Conservation (phyloP, 1,139 yeast genomes). For the Hyphopichia burtonii region DNA sequence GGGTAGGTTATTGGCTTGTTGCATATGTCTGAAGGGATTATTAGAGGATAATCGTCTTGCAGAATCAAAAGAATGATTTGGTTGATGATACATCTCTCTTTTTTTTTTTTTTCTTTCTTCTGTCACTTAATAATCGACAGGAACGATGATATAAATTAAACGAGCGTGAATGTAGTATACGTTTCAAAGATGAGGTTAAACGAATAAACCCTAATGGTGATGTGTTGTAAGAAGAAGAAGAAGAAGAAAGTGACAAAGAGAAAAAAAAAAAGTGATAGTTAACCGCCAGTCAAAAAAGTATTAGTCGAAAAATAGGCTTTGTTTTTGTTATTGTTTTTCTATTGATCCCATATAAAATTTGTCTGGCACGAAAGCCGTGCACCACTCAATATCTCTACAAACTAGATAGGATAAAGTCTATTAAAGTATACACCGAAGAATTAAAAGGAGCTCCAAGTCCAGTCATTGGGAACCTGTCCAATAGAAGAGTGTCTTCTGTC, state of each 20-base stretch:
- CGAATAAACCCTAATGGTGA: background rate
- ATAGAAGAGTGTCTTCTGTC: constrained; percentile 8
- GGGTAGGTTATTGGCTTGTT: constrained; percentile 6
- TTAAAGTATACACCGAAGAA: too few species aligned
- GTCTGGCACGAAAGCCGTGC: too few species aligned
- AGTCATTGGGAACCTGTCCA: constrained; percentile 30
- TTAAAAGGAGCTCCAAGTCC: constrained; percentile 50
- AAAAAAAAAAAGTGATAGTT: too few species aligned
- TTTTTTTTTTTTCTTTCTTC: too few species aligned
- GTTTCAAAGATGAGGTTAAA: background rate
- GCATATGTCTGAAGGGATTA: constrained; percentile 52
- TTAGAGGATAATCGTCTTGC: constrained; percentile 55
- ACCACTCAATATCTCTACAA: too few species aligned
- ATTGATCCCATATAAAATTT: too few species aligned
- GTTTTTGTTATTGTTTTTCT: too few species aligned
- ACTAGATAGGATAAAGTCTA: too few species aligned
- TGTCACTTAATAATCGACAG: background rate
- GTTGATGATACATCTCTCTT: constrained; percentile 40
- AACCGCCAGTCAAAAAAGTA: too few species aligned
- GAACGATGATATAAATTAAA: background rate
- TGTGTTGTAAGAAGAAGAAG: too few species aligned
- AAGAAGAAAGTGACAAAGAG: too few species aligned
- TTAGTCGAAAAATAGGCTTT: background rate
- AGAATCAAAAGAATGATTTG: constrained; percentile 33
- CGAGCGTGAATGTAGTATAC: background rate